These are phyloP conservation scores for Ustilago shanxiensis DNA, from an alignment of 1,284 basidiomycete species.

Conservation along the genomic window DNA sequence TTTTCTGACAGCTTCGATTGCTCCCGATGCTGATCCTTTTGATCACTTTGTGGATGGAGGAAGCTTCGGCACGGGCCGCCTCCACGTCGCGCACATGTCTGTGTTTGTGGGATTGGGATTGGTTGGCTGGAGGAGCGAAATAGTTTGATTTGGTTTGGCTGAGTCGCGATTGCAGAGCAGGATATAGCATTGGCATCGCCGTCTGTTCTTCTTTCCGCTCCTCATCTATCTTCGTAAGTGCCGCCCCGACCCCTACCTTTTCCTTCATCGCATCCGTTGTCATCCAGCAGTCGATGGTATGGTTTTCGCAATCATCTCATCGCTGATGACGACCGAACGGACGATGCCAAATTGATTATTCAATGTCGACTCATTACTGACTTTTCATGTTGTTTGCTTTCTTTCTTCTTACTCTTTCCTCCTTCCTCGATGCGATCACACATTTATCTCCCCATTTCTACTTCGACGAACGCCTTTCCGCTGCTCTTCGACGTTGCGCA, in stretches of 20 bases:
- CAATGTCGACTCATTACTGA: conserved; percentile 2
- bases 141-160: conserved; percentile 5
- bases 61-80: conserved; percentile 38
- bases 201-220: conserved; percentile 3
- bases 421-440: neutral
- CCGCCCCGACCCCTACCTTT: conserved; percentile 16
- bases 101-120: no score
- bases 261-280: neutral
- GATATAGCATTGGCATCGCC: conserved; percentile 17
- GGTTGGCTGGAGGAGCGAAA: neutral
- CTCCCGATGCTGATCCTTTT: conserved; percentile 1
- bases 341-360: neutral
- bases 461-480: neutral
- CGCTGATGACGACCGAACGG: neutral
- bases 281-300: neutral
- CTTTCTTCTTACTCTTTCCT: neutral
- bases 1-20: neutral
- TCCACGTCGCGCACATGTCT: conserved; percentile 24
- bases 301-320: no score
- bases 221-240: conserved; percentile 53
- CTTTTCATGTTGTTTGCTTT: neutral
- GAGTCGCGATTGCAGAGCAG: conserved; percentile 15
- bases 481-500: conserved; percentile 17
- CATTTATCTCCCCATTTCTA: neutral
- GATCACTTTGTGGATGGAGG: conserved; percentile 13